Conservation (phyloP, 1,284 basidiomycete genomes). For the Anthracocystis setariae region DNA sequence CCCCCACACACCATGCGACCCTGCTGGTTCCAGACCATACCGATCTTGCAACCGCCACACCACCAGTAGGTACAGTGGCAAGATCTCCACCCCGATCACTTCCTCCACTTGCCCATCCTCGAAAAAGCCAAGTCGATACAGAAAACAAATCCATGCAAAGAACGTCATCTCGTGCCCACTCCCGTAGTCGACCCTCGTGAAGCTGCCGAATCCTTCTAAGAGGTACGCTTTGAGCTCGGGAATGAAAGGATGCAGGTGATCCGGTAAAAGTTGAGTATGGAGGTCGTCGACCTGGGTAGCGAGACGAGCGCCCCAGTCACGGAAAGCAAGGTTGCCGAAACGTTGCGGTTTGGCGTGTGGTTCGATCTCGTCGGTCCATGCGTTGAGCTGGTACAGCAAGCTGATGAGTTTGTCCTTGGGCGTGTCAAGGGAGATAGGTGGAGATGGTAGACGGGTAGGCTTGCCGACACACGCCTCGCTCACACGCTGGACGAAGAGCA, state of each 20-base stretch:
- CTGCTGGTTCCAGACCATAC: slow-evolving; percentile 93
- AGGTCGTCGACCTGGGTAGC: slow-evolving; percentile 68
- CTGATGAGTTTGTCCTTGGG: slow-evolving; percentile 70
- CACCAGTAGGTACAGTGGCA: slow-evolving; percentile 80
- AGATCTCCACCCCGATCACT: slow-evolving; percentile 71
- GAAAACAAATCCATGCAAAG: slow-evolving; percentile 57
- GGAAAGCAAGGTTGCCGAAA: slow-evolving; percentile 93
- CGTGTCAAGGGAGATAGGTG: not conserved
- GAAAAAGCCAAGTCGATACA: slow-evolving; percentile 55
- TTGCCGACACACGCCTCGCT: slow-evolving; percentile 62
- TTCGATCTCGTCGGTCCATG: slow-evolving; percentile 85
- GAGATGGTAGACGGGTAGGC: slow-evolving; percentile 31
- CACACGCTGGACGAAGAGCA: slow-evolving; percentile 63
- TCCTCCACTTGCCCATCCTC: slow-evolving; percentile 33
- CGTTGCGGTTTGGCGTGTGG: slow-evolving; percentile 83
- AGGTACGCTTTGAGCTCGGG: slow-evolving; percentile 80
- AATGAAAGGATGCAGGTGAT: slow-evolving; percentile 71
- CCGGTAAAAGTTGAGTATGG: slow-evolving; percentile 70
- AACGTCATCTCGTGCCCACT: slow-evolving; percentile 83
- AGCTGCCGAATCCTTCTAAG: slow-evolving; percentile 86
- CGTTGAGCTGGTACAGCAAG: slow-evolving; percentile 77
- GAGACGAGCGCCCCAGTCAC: slow-evolving; percentile 83
- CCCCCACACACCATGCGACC: slow-evolving; percentile 98
- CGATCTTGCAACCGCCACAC: slow-evolving; percentile 88
- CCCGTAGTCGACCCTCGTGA: slow-evolving; percentile 92